Evolutionary conservation across 352 stramenopile genomes (phyloP), one percentile per base, ranked within the genome.

Genomic region (Phytophthora vignae): DNA sequence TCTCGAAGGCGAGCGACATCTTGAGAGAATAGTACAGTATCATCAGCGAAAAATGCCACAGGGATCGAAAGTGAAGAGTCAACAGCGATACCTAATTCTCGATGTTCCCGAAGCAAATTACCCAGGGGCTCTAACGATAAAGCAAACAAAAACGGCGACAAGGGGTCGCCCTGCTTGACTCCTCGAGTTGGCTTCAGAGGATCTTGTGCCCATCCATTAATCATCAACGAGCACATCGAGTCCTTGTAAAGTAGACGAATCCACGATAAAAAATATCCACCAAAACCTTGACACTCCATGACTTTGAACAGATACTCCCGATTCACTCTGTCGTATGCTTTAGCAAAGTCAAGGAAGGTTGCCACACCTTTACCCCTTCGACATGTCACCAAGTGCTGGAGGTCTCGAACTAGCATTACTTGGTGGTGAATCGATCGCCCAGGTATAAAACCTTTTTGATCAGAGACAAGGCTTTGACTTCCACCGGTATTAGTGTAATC

Each of bases 381-480:
- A 12, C 10, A 31, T 3, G 17, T 60, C 5, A 46, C 15, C n/a
- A 60, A 46, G 8, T 46, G 29, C 19, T 60, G 54, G 27, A 31
- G 54, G 27, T 60, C 54, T 14, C 54, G 54, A 15, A 60, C 54
- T 9, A 60, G 17, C 27, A 60, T 60, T 4, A 46, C 31, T 60
- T 60, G 54, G 11, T 60, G 25, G n/a, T 60, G 54, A 15, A 60
- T 60, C 8, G 31, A 48, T 6, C 31, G 27, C 14, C n/a, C 29
- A 14, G 54, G 29, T 8, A 60, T 60, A 27, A 60, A 60, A 17
- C 54, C 27, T 46, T 60, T 60, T 27, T 60, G 54, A 27, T 60
- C 54, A 27, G 31, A 14, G 33, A 38, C 12, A 42, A 5, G 3
- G 4, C 10, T 42, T 17, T 42, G 36, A 42, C 36, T 42, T 42